These are phyloP conservation scores for Cinnamomum micranthum DNA, from an alignment of 164 flowering plant species.

Conservation along the genomic window DNA sequence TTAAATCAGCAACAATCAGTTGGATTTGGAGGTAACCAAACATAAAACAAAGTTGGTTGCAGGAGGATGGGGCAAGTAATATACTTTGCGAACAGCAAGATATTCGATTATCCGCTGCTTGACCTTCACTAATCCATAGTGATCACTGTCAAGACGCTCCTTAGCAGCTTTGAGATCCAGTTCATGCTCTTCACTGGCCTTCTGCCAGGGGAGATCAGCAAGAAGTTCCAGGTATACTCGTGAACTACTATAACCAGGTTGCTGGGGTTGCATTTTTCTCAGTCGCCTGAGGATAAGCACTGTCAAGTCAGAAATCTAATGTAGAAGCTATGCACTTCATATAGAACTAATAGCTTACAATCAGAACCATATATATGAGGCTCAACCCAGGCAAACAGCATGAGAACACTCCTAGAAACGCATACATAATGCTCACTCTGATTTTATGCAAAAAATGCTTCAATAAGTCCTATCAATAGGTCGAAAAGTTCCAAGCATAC, in stretches of 20 bases:
- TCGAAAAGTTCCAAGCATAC: neutral
- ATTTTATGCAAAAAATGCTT: neutral
- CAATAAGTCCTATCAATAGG: neutral
- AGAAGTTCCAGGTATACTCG: slow-evolving; percentile 96
- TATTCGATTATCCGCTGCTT: slow-evolving; percentile 98
- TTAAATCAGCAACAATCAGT: slow-evolving; percentile 1
- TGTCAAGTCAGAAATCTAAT: neutral
- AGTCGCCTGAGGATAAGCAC: slow-evolving; percentile 61
- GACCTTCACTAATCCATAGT: slow-evolving; percentile 89
- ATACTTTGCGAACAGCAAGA: slow-evolving; percentile 97
- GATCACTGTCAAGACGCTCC: slow-evolving; percentile 91
- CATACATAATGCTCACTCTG: neutral
- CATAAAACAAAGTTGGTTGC: too few species aligned
- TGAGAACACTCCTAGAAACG: neutral
- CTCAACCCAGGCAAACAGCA: neutral
- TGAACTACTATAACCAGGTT: slow-evolving; percentile 98
- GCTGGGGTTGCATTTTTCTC: slow-evolving; percentile 99
- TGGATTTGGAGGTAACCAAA: neutral
- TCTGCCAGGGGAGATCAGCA: slow-evolving; percentile 98
- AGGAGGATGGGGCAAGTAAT: neutral
- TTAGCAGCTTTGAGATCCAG: slow-evolving; percentile 83
- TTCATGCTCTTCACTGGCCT: slow-evolving; percentile 76
- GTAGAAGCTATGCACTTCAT: neutral
- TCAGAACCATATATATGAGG: neutral
- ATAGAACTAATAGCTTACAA: neutral